Evolutionary conservation across 192 early-diverging fungal species (phyloP), one percentile per base, ranked within the genome.

Genomic region (Coemansia sp.): DNA sequence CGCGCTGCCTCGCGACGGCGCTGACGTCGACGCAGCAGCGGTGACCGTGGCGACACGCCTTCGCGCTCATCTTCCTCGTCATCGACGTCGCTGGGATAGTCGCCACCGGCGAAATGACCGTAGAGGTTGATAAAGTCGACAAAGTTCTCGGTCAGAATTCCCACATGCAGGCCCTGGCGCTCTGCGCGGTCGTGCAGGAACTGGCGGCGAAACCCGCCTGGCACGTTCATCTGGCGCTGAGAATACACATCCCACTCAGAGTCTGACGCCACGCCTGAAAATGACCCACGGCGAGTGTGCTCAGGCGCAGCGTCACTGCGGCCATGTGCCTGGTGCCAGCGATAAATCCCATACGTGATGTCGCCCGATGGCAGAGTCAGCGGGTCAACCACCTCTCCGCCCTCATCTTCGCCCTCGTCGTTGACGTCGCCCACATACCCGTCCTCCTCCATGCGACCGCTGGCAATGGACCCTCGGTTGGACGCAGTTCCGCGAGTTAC

Each of bases 21-120:
- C 42, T 18, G 51, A 63, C 61, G 73, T 72, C 4, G 36, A 25
- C 2, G 58, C 48, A 9, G 36, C 18, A 34, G 46, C 5, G 23
- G 44, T 15, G 48, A 24, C 49, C 67, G 46, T 3, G 67, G 74
- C 17, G 74, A 81, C 17, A 82, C 84, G 23, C 85, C 86, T 18
- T 76, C 31, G 6, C 31, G 7, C 31, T 34, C 26, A 6, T 28
- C 31, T 34, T 34, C 83, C 11, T 83, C 84, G 34, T 86, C 86
- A 31, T 85, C 91, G 65, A 87, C 87, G 58, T 91, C 90, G 37
- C 90, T 90, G 17, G 90, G 92, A 56, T 89, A 85, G 54, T 93
- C 92, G 73, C 93, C 95, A 40, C 94, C 95, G 23, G 91, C 95
- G 82, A 94, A 98, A 69, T 92, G 94, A 51, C 93, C 93, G 58